A percentile compares a stretch with the other conserved stretches of the same genome.
Evolutionary conservation across 768 basidiomycete genomes (phyloP).

Genomic region (Crepidotus variabilis): DNA sequence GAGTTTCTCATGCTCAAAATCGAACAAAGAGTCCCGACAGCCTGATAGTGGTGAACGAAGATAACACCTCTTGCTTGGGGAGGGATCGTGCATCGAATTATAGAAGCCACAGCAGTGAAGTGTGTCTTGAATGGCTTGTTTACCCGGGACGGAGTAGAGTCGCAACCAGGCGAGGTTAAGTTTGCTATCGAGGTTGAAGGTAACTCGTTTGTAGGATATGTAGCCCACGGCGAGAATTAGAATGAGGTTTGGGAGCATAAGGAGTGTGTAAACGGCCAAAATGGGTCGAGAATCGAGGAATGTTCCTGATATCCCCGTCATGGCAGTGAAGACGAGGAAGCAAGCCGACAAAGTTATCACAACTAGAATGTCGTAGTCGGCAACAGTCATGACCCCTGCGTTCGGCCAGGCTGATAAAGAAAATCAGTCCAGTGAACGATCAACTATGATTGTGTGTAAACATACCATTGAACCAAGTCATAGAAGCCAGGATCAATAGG

Average conservation of each 20-base stretch:
- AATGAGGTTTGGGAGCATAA: constrained; percentile 62
- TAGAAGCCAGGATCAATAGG: constrained; percentile 46
- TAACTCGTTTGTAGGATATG: constrained; percentile 55
- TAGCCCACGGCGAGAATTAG: constrained; percentile 61
- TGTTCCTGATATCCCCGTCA: constrained; percentile 57
- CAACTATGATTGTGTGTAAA: constrained; percentile 5
- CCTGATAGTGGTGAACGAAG: constrained; percentile 60
- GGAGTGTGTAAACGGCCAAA: constrained; percentile 61
- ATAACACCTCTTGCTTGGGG: constrained; percentile 56
- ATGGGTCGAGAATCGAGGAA: constrained; percentile 67
- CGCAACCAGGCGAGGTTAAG: constrained; percentile 66
- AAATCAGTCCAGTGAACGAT: constrained; percentile 1
- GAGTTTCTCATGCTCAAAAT: constrained; percentile 49
- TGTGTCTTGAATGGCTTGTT: constrained; percentile 57
- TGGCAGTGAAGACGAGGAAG: constrained; percentile 51
- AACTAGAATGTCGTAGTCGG: constrained; percentile 52
- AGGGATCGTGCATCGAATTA: constrained; percentile 55
- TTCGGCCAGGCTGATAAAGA: constrained; percentile 46
- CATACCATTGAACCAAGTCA: constrained; percentile 60
- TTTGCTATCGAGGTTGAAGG: constrained; percentile 62
- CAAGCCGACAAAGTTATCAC: constrained; percentile 57
- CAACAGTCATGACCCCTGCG: constrained; percentile 60
- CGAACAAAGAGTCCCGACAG: constrained; percentile 57
- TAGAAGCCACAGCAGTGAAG: constrained; percentile 67
- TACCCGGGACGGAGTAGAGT: constrained; percentile 50